Percentiles rank a stretch among this genome's conserved stretches.
Conservation (phyloP, 2,329 filamentous ascomycete genomes). For the Biscogniauxia sp. region DNA sequence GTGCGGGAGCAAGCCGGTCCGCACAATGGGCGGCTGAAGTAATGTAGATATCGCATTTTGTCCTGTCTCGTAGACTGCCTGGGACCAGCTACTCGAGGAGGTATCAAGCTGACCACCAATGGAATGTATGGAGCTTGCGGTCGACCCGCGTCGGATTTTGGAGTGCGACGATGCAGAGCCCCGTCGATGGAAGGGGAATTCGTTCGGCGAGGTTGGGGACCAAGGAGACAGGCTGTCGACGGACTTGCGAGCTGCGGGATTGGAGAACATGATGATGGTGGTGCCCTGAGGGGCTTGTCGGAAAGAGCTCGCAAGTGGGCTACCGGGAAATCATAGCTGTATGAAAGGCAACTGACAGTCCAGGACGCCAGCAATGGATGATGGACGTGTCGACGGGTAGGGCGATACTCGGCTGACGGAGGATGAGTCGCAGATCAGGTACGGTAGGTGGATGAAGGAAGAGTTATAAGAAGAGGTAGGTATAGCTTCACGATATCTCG, state of each 20-base stretch:
- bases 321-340: constrained; percentile 52
- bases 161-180: constrained; percentile 46
- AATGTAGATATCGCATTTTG: constrained; percentile 95
- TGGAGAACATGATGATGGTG: constrained; percentile 54
- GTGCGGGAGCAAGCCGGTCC: constrained; percentile 82
- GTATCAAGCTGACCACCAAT: constrained; percentile 81
- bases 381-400: neutral
- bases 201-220: constrained; percentile 50
- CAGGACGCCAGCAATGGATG: constrained; percentile 12
- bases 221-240: constrained; percentile 61
- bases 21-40: constrained; percentile 85
- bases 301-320: constrained; percentile 33
- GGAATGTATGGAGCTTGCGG: constrained; percentile 83
- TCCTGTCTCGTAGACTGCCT: constrained; percentile 65
- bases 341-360: constrained; percentile 17
- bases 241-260: constrained; percentile 59
- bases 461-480: too few species aligned
- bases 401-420: neutral
- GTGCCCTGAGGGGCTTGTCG: constrained; percentile 36
- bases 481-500: too few species aligned
- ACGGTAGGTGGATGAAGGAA: too few species aligned
- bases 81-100: constrained; percentile 53
- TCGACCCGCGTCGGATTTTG: constrained; percentile 69
- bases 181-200: constrained; percentile 59
- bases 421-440: neutral